A percentile compares a stretch with the other conserved stretches of the same genome.
Evolutionary conservation across 164 flowering plant genomes (phyloP).

Genomic region (Sextonia rubra): DNA sequence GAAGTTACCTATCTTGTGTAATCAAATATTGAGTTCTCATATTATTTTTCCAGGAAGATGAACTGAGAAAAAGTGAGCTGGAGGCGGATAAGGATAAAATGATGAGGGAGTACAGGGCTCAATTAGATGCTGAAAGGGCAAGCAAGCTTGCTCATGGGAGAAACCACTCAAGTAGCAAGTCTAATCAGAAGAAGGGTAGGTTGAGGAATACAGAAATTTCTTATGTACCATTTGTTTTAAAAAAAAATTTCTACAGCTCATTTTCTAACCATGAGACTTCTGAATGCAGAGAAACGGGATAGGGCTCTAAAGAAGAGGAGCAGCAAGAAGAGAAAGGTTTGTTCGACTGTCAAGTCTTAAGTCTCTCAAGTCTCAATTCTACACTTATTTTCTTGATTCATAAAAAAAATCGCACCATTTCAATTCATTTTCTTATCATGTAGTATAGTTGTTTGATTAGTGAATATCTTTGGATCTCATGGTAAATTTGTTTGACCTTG

Average conservation of each 20-base stretch:
- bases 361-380: not conserved
- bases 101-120: slow-evolving; percentile 98
- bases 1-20: too few species aligned
- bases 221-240: not conserved
- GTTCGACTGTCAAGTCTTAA: not conserved
- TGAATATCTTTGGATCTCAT: not conserved
- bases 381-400: not conserved
- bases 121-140: slow-evolving; percentile 95
- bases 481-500: not conserved
- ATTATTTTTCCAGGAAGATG: slow-evolving; percentile 69
- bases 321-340: slow-evolving; percentile 90
- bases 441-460: not conserved
- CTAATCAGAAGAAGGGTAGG: slow-evolving; percentile 61
- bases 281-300: slow-evolving; percentile 68
- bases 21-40: not conserved
- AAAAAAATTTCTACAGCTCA: slow-evolving; percentile 2
- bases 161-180: slow-evolving; percentile 63
- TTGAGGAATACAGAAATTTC: not conserved
- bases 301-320: slow-evolving; percentile 65
- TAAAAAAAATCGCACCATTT: not conserved
- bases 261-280: slow-evolving; percentile 9
- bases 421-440: not conserved
- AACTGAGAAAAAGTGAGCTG: slow-evolving; percentile 71
- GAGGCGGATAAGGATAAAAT: slow-evolving; percentile 91
- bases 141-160: slow-evolving; percentile 82